A percentile compares a stretch with the other conserved stretches of the same genome.
These are phyloP conservation scores for Penicillium sp. DNA, from an alignment of 2,329 filamentous ascomycete species.

Conservation along the genomic window DNA sequence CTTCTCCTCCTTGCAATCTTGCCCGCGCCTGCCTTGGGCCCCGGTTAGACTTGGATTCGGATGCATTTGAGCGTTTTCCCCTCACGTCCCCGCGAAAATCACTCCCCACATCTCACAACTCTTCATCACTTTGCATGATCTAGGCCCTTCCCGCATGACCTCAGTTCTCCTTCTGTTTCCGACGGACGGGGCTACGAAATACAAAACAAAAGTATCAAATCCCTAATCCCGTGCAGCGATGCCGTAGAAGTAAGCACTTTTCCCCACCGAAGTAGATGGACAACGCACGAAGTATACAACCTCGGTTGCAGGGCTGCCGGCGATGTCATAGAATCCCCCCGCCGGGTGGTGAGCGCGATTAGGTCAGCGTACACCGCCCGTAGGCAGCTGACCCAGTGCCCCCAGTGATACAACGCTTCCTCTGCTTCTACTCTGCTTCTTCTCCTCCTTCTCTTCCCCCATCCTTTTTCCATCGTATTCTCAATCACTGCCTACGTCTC, in stretches of 20 bases:
- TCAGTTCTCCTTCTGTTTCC: slow-evolving; percentile 15
- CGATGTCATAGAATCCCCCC: too few relatives aligned
- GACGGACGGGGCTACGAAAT: slow-evolving; percentile 16
- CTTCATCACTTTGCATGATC: slow-evolving; percentile 20
- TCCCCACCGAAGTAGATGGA: too few relatives aligned
- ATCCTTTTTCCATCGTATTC: slow-evolving; percentile 5
- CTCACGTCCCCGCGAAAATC: slow-evolving; percentile 19
- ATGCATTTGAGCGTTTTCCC: slow-evolving; percentile 28
- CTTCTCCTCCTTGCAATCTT: slow-evolving; percentile 7
- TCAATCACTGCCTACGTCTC: neutral
- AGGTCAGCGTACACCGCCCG: slow-evolving; percentile 14
- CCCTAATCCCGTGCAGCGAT: too few relatives aligned
- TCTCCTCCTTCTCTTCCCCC: slow-evolving; percentile 6
- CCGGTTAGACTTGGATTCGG: slow-evolving; percentile 30
- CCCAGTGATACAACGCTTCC: slow-evolving; percentile 12
- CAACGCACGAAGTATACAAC: too few relatives aligned
- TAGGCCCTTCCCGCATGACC: slow-evolving; percentile 22
- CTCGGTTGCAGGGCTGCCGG: too few relatives aligned
- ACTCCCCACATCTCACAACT: slow-evolving; percentile 9
- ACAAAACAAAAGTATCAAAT: slow-evolving; percentile 4
- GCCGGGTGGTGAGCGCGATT: slow-evolving; percentile 6
- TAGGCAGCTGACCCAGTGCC: slow-evolving; percentile 14
- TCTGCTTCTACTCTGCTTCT: slow-evolving; percentile 18
- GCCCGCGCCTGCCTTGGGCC: slow-evolving; percentile 11
- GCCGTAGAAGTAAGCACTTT: too few relatives aligned